Evolutionary conservation across 2,329 filamentous ascomycete species (phyloP), one percentile per base, ranked within the genome.

Genomic region (Xylariaceae sp.): DNA sequence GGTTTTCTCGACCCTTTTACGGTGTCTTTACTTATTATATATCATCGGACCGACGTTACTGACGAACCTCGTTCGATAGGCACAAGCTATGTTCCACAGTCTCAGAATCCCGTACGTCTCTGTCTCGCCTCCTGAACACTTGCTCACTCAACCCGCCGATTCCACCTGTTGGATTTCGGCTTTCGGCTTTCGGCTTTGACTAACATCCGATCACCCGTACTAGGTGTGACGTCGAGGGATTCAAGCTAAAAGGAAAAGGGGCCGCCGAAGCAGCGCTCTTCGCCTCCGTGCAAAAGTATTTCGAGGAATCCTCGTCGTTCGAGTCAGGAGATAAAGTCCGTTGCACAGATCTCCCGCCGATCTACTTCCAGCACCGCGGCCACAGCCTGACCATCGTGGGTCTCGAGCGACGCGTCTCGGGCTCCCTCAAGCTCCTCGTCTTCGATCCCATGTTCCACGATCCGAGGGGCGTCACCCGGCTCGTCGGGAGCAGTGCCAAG

Each of bases 331-430:
- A 80, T 37, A 89, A 85, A 64, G 80, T 96, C n/a, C 78, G 83
- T 50, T 73, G 78, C 51, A 96, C 92, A 0, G 71, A 77, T 11
- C 74, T 92, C 6, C 85, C 92, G 40, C 91, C 94, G 0, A 85
- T 97, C 41, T 97, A 96, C 71, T 84, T 96, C 58, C 92, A 97
- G 68, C 89, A 94, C 63, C 83, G 84, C 60, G 86, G 91, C 2
- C 92, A 97, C 69, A 96, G 91, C 1, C 78, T 96, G 75, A 95
- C 90, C 0, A 90, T 97, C 50, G 77, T 97, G 52, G 92, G 92
- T 0, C 78, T 95, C 30, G 91, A 96, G 70, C 82, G 80, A 60
- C 80, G 79, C 31, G 75, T 72, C 35, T 78, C 86, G 56, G 87
- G 88, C 30, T 74, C 76, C 19, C 74, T 78, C 50, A 87, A 88